Base-by-base conservation (phyloP, 2,329 filamentous ascomycete genomes). In the Botrytis pseudocinerea region DNA sequence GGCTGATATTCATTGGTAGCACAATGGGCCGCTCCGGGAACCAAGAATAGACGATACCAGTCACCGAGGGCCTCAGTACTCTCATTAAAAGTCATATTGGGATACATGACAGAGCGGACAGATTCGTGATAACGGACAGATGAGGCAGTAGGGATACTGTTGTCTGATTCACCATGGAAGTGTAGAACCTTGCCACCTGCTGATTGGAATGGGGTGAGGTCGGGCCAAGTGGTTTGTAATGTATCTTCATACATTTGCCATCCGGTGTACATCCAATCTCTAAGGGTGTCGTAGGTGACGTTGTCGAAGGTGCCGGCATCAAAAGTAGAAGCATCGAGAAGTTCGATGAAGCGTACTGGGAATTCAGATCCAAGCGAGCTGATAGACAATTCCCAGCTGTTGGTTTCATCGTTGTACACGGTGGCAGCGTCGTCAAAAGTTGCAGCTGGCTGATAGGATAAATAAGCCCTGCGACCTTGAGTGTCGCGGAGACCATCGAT, bases 141-240 rank as follows among this genome's bases (percentile, higher is more conserved):
- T 0, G 85, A 87, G 8, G 83, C 86, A 1, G 87, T 79, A 1
- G 87, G 87, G 74, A 90, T 82, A 10, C 83, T 84, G 25, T 82
- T 79, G 78, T 89, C 88, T 1, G 84, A 85, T 79, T 89, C 87
- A 71, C 87, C 87, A 79, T 90, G 87, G 81, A 84, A 88, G 78
- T 89, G 87, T 14, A 90, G 80, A 5, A 90, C 80, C 79, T 89
- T 90, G 66, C 86, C 87, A 42, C 87, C 87, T 0, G 82, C 77
- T 5, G 81, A 72, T 42, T 85, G 81, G 81, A 88, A 89, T 18
- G 81, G 75, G 0, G 84, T 86, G 1, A 89, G 82, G 75, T 90
- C 87, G 0, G 86, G 85, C 51, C 84, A 77, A 1, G 84, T 88
- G 20, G 87, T 89, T 76, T 89, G 87, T 6, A 88, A 82, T 66